Percentiles rank a stretch among this genome's conserved stretches.
Evolutionary conservation across 495 filamentous ascomycete species (phyloP).

Genomic region (Collariella sp.): DNA sequence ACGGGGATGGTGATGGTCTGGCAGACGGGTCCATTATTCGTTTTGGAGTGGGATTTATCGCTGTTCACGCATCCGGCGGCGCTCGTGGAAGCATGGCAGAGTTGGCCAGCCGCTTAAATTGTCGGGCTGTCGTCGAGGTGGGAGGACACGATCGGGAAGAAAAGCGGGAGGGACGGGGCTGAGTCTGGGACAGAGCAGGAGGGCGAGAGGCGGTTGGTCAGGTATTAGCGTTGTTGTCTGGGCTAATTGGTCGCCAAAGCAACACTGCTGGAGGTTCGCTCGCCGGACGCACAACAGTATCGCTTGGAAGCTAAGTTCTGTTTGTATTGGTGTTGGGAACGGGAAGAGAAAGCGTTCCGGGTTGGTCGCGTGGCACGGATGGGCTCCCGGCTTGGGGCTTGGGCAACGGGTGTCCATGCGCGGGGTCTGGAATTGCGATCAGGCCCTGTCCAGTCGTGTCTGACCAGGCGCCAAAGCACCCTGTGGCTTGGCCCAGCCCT

Average conservation of each 20-base stretch:
- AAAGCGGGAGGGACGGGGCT: background rate
- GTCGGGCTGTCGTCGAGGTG: background rate
- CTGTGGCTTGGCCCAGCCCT: too few relatives aligned
- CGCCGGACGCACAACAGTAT: background rate
- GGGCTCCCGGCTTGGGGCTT: too few relatives aligned
- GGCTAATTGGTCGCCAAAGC: constrained; percentile 1
- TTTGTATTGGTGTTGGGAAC: too few relatives aligned
- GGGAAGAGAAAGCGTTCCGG: too few relatives aligned
- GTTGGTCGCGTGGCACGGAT: too few relatives aligned
- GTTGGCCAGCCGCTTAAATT: background rate
- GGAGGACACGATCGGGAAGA: background rate
- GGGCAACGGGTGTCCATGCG: too few relatives aligned
- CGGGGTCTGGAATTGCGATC: too few relatives aligned
- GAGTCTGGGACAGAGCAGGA: background rate
- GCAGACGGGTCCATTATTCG: constrained; percentile 17
- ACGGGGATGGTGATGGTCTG: too few relatives aligned
- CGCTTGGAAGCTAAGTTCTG: too few relatives aligned
- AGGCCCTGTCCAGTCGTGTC: too few relatives aligned
- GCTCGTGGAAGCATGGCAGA: constrained; percentile 22
- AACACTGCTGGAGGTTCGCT: background rate
- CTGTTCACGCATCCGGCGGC: constrained; percentile 17
- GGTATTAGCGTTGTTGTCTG: background rate
- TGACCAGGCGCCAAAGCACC: too few relatives aligned
- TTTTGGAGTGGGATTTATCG: background rate
- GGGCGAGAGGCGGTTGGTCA: background rate